Conservation (phyloP, 805 yeast genomes). For the Yarrowia deformans region DNA sequence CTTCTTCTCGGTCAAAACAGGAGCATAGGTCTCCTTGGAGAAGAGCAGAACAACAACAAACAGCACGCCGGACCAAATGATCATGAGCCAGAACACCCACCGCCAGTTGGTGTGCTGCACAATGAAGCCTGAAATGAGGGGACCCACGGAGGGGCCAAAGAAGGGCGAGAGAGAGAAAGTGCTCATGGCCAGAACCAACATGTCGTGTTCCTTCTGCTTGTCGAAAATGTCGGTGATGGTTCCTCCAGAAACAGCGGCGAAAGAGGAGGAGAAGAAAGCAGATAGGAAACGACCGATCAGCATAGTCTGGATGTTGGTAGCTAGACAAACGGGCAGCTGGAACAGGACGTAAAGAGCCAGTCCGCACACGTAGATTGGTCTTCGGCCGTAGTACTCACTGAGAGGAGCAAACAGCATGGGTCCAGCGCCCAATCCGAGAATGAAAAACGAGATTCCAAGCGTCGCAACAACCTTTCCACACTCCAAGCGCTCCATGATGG, state of each 20-base stretch:
- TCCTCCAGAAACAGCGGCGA: conserved; percentile 74
- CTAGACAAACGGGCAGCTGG: conserved; percentile 40
- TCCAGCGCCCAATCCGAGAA: conserved; percentile 72
- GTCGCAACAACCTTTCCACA: conserved; percentile 58
- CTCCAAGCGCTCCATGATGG: conserved; percentile 53
- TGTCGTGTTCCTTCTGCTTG: conserved; percentile 52
- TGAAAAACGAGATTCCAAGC: conserved; percentile 64
- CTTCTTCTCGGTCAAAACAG: conserved; percentile 58
- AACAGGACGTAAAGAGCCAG: conserved; percentile 48
- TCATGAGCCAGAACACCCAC: conserved; percentile 67
- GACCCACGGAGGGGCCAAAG: conserved; percentile 62
- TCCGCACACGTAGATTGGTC: conserved; percentile 43
- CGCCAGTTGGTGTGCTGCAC: conserved; percentile 56
- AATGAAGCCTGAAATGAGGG: conserved; percentile 59
- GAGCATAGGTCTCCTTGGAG: conserved; percentile 64
- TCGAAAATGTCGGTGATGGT: conserved; percentile 67
- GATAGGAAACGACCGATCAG: conserved; percentile 64
- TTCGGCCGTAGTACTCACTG: conserved; percentile 63
- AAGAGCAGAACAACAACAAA: conserved; percentile 55
- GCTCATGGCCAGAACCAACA: conserved; percentile 62
- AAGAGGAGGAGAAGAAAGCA: conserved; percentile 71
- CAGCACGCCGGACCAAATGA: conserved; percentile 61
- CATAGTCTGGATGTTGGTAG: conserved; percentile 61
- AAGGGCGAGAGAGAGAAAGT: conserved; percentile 66
- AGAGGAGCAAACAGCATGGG: conserved; percentile 71